Conservation (phyloP, 441 rosid genomes). For the Gossypium schwendimanii region DNA sequence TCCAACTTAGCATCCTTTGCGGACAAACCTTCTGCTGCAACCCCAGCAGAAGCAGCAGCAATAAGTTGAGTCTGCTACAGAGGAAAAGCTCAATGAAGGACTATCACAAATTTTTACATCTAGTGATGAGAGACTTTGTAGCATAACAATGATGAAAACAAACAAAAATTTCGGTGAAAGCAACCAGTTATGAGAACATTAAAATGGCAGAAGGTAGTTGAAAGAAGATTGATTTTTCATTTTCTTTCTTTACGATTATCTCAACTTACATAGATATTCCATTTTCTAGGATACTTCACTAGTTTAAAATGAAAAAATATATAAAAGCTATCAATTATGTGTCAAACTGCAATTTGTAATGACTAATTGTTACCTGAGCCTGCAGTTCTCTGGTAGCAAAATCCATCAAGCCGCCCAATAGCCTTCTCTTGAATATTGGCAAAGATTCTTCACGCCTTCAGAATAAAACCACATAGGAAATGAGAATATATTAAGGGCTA, state of each 20-base stretch:
- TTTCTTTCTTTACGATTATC: not conserved
- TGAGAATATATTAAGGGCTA: not conserved
- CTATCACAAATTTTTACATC: slow-evolving; percentile 12
- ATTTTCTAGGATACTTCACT: not conserved
- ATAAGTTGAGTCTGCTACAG: slow-evolving; percentile 93
- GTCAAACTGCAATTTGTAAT: not conserved
- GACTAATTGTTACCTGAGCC: slow-evolving; percentile 65
- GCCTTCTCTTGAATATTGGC: slow-evolving; percentile 94
- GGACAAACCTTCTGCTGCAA: slow-evolving; percentile 95
- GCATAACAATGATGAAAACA: slow-evolving; percentile 7
- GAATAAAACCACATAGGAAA: slow-evolving; percentile 17
- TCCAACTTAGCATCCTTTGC: slow-evolving; percentile 82
- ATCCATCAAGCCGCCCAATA: slow-evolving; percentile 88
- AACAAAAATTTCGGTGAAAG: not conserved
- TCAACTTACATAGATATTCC: not conserved
- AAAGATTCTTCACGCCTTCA: slow-evolving; percentile 94
- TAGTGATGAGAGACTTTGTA: not conserved
- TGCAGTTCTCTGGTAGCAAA: slow-evolving; percentile 97
- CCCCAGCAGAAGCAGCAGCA: slow-evolving; percentile 99
- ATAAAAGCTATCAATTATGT: not conserved
- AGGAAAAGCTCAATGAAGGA: slow-evolving; percentile 25
- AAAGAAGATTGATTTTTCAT: not conserved
- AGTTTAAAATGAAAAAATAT: not conserved
- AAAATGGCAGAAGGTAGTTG: not conserved
- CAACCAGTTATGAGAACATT: not conserved